Conservation (phyloP, 2,329 filamentous ascomycete species). For the Botrytis squamosa region DNA sequence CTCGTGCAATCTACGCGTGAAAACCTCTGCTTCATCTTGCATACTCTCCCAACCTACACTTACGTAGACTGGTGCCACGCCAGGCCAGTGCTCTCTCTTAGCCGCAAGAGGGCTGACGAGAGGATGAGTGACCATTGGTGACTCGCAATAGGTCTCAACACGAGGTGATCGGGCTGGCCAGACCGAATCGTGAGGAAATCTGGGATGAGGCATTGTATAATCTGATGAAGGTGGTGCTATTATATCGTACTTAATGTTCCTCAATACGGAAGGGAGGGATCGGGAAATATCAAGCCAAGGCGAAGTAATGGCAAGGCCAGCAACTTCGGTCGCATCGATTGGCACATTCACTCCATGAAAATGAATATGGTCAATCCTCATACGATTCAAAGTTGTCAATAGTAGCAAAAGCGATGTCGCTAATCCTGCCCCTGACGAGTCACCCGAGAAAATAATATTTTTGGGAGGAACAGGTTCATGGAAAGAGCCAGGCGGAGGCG, state of each 20-base stretch:
- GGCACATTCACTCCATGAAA: constrained; percentile 56
- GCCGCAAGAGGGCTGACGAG: constrained; percentile 63
- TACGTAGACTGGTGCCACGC: constrained; percentile 65
- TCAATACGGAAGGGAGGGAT: constrained; percentile 55
- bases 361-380: constrained; percentile 45
- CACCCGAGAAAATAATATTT: constrained; percentile 70
- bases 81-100: constrained; percentile 52
- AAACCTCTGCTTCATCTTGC: constrained; percentile 62
- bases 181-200: constrained; percentile 49
- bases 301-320: constrained; percentile 59
- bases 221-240: constrained; percentile 52
- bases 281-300: constrained; percentile 73
- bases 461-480: constrained; percentile 64
- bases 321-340: constrained; percentile 63
- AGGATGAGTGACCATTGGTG: constrained; percentile 60
- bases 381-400: constrained; percentile 59
- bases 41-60: constrained; percentile 71
- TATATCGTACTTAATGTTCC: constrained; percentile 61
- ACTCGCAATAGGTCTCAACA: constrained; percentile 53
- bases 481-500: constrained; percentile 65
- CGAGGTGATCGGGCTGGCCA: constrained; percentile 60
- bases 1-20: constrained; percentile 54
- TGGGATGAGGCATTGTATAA: constrained; percentile 35
- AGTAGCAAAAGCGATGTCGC: constrained; percentile 65
- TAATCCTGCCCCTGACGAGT: constrained; percentile 72